Evolutionary conservation across 2,329 filamentous ascomycete genomes (phyloP).

Genomic region (Claviceps quebecensis): DNA sequence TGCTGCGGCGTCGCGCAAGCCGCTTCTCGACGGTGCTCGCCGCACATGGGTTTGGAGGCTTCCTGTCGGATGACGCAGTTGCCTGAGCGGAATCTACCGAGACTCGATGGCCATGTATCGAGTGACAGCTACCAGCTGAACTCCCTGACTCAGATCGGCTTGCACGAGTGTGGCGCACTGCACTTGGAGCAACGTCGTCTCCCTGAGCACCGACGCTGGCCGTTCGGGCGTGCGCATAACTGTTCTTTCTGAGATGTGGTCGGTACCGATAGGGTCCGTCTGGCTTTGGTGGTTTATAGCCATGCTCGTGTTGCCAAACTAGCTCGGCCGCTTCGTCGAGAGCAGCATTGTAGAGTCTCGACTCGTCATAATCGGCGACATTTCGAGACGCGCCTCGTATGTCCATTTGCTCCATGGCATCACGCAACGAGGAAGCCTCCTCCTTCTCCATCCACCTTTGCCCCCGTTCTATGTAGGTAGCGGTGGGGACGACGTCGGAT

Average conservation of each 20-base stretch:
- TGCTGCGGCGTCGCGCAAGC: conserved; percentile 44
- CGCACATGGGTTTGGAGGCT: conserved; percentile 26
- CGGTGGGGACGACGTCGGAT: conserved; percentile 47
- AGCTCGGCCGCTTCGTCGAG: conserved; percentile 66
- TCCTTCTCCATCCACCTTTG: conserved; percentile 71
- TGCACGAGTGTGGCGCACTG: conserved; percentile 27
- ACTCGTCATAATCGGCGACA: conserved; percentile 35
- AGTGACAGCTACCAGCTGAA: conserved; percentile 34
- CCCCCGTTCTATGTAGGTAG: conserved; percentile 59
- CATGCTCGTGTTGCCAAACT: conserved; percentile 62
- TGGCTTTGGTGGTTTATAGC: conserved; percentile 28
- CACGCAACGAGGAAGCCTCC: conserved; percentile 54
- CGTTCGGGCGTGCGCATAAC: conserved; percentile 53
- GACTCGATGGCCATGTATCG: conserved; percentile 18
- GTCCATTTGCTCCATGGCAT: conserved; percentile 62
- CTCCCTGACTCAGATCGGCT: conserved; percentile 37
- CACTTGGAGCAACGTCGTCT: conserved; percentile 23
- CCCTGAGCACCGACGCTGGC: conserved; percentile 41
- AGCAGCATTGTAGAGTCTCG: conserved; percentile 54
- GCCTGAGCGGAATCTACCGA: conserved; percentile 13
- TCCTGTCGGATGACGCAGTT: conserved; percentile 10
- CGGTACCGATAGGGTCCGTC: conserved; percentile 54
- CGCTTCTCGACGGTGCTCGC: conserved; percentile 18
- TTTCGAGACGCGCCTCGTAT: conserved; percentile 26
- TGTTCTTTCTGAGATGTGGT: conserved; percentile 54